Base-by-base conservation (phyloP, 1,139 yeast genomes). In the Candida smagusa region DNA sequence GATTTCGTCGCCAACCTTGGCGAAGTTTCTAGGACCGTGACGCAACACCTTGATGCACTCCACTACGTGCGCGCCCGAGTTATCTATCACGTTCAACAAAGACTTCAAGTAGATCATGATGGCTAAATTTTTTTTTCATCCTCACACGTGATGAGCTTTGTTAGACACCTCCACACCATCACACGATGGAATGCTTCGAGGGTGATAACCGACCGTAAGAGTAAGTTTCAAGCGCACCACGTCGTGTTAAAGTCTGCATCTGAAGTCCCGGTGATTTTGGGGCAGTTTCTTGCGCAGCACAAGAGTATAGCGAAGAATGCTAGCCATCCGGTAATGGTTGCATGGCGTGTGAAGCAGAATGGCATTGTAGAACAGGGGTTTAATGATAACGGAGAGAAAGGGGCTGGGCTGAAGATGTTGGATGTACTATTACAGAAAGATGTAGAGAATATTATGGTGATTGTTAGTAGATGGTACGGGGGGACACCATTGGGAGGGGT, bases 21-120 rank as follows among this genome's bases (percentile, higher is more conserved):
- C 98, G 49, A 81, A 83, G 56, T 84, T 84, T 59, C 74, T 79
- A 26, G 96, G 96, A 2, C 84, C 81, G 56, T 92, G 95, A 49
- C 95, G 82, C 46, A 92, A 73, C 13, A 92, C 97, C 63, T 90
- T 92, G 70, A 92, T 89, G 62, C 98, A 92, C 65, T 92, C 98
- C 19, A 86, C 98, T 43, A 89, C 68, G 58, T 85, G 88, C 4
- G 97, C 98, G 24, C 98, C 96, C 46, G 96, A 84, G 72, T 89
- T 90, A 66, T 90, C 97, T 46, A 90, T 84, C 47, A 89, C 96
- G 61, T 85, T 89, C 42, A 87, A 68, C 62, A 90, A 72, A n/a
- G 95, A 73, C 70, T 90, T 90, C 52, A 89, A 77, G 65, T 88
- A 88, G 41, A 89, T 79, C 97, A 89, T 89, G 39, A 27, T 22